A percentile compares a stretch with the other conserved stretches of the same genome.
Evolutionary conservation across 1,284 basidiomycete species (phyloP).

Genomic region (Veloboletus limbatus): DNA sequence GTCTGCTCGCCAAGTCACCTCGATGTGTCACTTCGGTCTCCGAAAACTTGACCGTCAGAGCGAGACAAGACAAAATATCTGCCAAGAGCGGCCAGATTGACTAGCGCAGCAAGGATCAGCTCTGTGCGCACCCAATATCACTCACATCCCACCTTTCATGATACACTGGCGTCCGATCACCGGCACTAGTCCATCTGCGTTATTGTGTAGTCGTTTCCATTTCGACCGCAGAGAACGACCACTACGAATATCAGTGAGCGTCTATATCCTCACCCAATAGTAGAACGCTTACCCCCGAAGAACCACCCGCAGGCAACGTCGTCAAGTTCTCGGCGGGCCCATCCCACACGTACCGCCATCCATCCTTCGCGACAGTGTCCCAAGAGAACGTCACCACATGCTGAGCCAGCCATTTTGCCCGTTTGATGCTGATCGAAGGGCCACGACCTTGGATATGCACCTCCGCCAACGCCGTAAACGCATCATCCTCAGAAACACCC

Average conservation of each 20-base stretch:
- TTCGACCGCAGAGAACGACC: no score
- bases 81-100: no score
- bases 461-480: conserved; percentile 1
- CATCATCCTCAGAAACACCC: neutral
- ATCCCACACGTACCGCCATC: conserved; percentile 13
- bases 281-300: neutral
- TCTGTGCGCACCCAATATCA: no score
- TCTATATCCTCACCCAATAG: neutral
- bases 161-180: no score
- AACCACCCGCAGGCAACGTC: neutral
- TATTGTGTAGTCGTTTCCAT: no score
- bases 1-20: no score
- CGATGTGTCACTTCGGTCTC: no score
- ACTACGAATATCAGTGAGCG: neutral
- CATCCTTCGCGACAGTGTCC: conserved; percentile 14
- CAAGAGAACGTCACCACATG: conserved; percentile 13
- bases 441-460: conserved; percentile 9
- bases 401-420: conserved; percentile 9
- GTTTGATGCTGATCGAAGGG: conserved; percentile 8
- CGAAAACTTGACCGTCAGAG: no score
- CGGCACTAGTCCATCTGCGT: no score
- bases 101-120: no score
- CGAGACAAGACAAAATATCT: no score
- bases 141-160: no score
- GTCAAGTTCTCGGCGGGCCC: neutral